Evolutionary conservation across 495 filamentous ascomycete species (phyloP).

Genomic region (Cryomyces antarcticus): DNA sequence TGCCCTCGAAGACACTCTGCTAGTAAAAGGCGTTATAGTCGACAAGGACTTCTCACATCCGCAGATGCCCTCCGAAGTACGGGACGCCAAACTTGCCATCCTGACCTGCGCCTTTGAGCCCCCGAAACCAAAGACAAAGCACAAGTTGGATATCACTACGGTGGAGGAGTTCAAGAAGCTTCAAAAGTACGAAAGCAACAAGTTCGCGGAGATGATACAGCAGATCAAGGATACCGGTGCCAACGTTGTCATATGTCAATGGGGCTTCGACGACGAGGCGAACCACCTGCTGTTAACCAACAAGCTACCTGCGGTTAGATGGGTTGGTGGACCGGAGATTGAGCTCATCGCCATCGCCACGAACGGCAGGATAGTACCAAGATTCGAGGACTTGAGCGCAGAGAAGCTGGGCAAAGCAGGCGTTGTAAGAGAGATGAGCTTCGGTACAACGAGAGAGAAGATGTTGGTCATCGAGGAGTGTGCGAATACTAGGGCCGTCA

Average conservation of each 20-base stretch:
- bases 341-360: slow-evolving; percentile 97
- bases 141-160: slow-evolving; percentile 93
- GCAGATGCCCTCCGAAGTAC: slow-evolving; percentile 90
- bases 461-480: slow-evolving; percentile 99
- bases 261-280: slow-evolving; percentile 98
- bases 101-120: slow-evolving; percentile 97
- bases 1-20: slow-evolving; percentile 76
- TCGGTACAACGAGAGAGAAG: slow-evolving; percentile 94
- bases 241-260: slow-evolving; percentile 96
- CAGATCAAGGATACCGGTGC: slow-evolving; percentile 94
- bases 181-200: slow-evolving; percentile 83
- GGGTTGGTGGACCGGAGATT: slow-evolving; percentile 97
- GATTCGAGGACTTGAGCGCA: slow-evolving; percentile 81
- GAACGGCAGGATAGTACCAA: slow-evolving; percentile 88
- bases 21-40: slow-evolving; percentile 94
- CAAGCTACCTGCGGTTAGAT: slow-evolving; percentile 84
- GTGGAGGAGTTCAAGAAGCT: slow-evolving; percentile 96
- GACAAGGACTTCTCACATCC: slow-evolving; percentile 99
- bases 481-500: slow-evolving; percentile 91
- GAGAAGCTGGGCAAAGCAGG: slow-evolving; percentile 85
- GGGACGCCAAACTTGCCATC: slow-evolving; percentile 89
- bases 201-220: slow-evolving; percentile 96
- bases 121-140: slow-evolving; percentile 99
- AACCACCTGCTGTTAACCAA: slow-evolving; percentile 95
- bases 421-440: slow-evolving; percentile 80